Base-by-base conservation (phyloP, 139 green algal genomes). In the Chloropicon primus region DNA sequence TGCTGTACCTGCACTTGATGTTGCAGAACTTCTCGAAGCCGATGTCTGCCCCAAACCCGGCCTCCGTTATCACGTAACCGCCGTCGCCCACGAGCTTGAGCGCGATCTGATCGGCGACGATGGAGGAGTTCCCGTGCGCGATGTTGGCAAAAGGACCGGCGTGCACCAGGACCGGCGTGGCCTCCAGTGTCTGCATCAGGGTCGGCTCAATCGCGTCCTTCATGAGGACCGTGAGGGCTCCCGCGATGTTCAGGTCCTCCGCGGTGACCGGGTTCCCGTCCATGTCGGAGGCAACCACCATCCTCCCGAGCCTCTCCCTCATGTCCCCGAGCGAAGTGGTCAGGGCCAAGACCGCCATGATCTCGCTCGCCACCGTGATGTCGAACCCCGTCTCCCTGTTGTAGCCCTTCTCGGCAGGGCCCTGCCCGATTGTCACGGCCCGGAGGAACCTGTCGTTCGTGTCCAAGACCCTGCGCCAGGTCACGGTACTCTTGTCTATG, bases 291-390 rank as follows among this genome's bases (percentile, higher is more conserved):
- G 79, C 94, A 0, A 98, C 82, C 26, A 97, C 93, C 91, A 98
- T 98, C 27, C 28, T 54, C 0, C 92, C 94, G 71, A 98, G 87
- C 5, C 94, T 81, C 75, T 93, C 87, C 1, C 94, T 85, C 91
- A 99, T 94, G 87, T 98, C 95, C 22, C 24, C 53, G 54, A 98
- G 80, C 76, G 84, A 87, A 2, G 87, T 92, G 24, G 91, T 85
- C 76, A 99, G 88, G 22, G 94, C 96, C 73, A 99, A 89, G 79
- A 99, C 92, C n/a, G 96, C 96, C 96, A 99, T 99, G 83, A 98
- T 93, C 85, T 97, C 92, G 53, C 75, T 84, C 74, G 85, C 88
- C 2, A 98, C 96, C 10, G 90, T 83, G 80, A 99, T 99, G 90
- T 99, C 94, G 84, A 98, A 99, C 22, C 90, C 94, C 2, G 89